Conservation (phyloP, 1,139 yeast genomes). For the Suhomyces choctaworum region DNA sequence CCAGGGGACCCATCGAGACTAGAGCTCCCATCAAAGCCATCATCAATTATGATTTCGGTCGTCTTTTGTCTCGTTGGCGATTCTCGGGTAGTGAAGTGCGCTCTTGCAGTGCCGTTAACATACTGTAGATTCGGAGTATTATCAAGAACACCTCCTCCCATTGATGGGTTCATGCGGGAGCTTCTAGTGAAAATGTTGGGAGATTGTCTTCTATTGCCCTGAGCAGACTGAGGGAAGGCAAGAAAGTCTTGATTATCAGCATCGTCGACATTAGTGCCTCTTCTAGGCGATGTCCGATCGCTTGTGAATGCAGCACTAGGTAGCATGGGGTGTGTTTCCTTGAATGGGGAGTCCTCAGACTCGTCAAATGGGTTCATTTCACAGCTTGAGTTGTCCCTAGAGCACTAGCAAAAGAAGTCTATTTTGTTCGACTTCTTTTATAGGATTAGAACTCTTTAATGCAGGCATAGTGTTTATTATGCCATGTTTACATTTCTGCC, state of each 20-base stretch:
- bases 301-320: conserved; percentile 46
- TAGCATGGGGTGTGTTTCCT: conserved; percentile 31
- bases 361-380: conserved; percentile 40
- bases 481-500: too few species aligned
- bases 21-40: conserved; percentile 25
- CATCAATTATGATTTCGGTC: conserved; percentile 48
- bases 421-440: too few species aligned
- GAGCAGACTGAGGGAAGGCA: conserved; percentile 32
- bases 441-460: too few species aligned
- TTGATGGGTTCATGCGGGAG: conserved; percentile 50
- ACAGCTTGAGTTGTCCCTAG: too few species aligned
- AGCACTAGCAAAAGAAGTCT: too few species aligned
- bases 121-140: conserved; percentile 29
- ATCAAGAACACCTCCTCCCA: conserved; percentile 18
- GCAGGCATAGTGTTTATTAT: too few species aligned
- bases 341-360: conserved; percentile 34
- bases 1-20: conserved; percentile 35
- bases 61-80: conserved; percentile 62
- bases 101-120: conserved; percentile 44
- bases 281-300: conserved; percentile 41
- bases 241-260: conserved; percentile 26
- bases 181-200: conserved; percentile 50
- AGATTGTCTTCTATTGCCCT: conserved; percentile 34
- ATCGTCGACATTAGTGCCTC: conserved; percentile 29
- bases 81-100: conserved; percentile 59